phyloP scores from a whole-genome alignment of 1,284 basidiomycete species.

The Pholiota adiposa region DNA sequence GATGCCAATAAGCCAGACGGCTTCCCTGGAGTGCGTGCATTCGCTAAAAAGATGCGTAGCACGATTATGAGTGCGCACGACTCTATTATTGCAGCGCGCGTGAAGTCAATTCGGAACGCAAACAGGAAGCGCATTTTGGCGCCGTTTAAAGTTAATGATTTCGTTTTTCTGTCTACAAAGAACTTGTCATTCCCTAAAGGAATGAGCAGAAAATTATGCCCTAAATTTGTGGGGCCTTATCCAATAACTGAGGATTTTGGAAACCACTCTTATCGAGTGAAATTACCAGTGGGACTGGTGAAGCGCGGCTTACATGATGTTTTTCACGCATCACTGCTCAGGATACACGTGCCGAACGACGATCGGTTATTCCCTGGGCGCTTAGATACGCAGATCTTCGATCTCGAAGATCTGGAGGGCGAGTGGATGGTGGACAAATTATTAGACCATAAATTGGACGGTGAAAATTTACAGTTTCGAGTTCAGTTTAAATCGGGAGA shows the following conservation, averaged over 20 bases:
- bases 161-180: conserved; percentile 34
- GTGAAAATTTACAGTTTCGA: conserved; percentile 18
- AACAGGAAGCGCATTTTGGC: conserved; percentile 25
- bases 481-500: conserved; percentile 26
- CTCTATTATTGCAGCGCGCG: conserved; percentile 29
- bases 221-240: conserved; percentile 20
- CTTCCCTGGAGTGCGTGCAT: conserved; percentile 27
- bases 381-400: conserved; percentile 19
- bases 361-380: conserved; percentile 28
- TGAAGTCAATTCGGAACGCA: conserved; percentile 27
- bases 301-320: conserved; percentile 25
- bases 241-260: conserved; percentile 11
- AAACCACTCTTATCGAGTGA: conserved; percentile 21
- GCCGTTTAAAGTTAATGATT: conserved; percentile 26
- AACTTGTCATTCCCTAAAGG: conserved; percentile 23
- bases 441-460: conserved; percentile 10
- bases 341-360: conserved; percentile 27
- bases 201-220: neutral
- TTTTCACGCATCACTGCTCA: conserved; percentile 28
- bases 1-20: conserved; percentile 13
- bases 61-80: conserved; percentile 34
- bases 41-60: conserved; percentile 24
- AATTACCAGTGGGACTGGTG: conserved; percentile 20
- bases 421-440: conserved; percentile 25
- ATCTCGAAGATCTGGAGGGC: conserved; percentile 16